Conservation (phyloP, 345 rosid genomes). For the Lepidium sativum region DNA sequence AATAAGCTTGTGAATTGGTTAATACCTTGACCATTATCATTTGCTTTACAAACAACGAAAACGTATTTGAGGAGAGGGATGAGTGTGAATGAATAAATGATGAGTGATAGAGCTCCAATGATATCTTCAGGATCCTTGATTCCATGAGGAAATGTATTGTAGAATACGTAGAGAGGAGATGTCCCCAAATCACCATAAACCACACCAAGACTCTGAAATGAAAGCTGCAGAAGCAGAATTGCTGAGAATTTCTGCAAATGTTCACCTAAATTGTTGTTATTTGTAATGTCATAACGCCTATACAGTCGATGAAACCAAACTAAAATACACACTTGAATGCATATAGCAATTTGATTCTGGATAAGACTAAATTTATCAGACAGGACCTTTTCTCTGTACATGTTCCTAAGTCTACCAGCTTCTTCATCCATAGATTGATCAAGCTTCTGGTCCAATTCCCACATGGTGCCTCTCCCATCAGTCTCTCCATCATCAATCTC, state of each 20-base stretch:
- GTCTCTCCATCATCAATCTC: slow-evolving; percentile 56
- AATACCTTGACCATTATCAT: slow-evolving; percentile 69
- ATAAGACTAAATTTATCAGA: no score
- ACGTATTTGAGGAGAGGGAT: slow-evolving; percentile 72
- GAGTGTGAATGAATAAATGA: slow-evolving; percentile 63
- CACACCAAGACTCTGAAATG: slow-evolving; percentile 74
- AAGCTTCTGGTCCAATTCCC: slow-evolving; percentile 92
- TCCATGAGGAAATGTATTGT: slow-evolving; percentile 60
- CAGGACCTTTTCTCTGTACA: slow-evolving; percentile 58
- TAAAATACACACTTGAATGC: background rate
- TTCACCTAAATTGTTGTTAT: background rate
- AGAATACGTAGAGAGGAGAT: slow-evolving; percentile 67
- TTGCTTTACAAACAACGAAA: slow-evolving; percentile 62
- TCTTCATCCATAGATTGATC: slow-evolving; percentile 99
- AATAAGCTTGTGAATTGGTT: background rate
- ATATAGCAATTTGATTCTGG: no score
- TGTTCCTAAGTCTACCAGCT: slow-evolving; percentile 75
- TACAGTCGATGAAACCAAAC: background rate
- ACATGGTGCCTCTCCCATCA: slow-evolving; percentile 65
- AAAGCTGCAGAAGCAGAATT: slow-evolving; percentile 51
- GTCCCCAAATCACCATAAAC: slow-evolving; percentile 77
- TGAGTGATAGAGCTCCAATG: slow-evolving; percentile 63
- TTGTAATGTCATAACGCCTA: background rate
- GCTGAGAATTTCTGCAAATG: slow-evolving; percentile 48
- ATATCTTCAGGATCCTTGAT: slow-evolving; percentile 54